A percentile compares a stretch with the other conserved stretches of the same genome.
phyloP scores from a whole-genome alignment of 75 land plant species.

The Picea sitchensis region DNA sequence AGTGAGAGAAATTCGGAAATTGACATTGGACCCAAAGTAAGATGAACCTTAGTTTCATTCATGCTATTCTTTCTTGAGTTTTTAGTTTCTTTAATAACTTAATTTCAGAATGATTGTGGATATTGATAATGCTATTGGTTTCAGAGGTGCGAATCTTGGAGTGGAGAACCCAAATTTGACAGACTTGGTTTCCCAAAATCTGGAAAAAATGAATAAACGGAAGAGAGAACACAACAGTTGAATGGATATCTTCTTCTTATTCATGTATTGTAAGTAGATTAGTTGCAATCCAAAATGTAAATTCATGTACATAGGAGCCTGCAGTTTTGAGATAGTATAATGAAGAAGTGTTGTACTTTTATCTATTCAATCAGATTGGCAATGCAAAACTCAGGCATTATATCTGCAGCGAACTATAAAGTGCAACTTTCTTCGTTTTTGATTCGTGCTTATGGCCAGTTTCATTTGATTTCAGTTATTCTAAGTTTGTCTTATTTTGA shows the following conservation, averaged over 20 bases:
- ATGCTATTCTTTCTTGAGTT: background rate
- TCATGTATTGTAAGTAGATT: background rate
- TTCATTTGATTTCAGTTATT: background rate
- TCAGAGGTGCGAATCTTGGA: constrained; percentile 33
- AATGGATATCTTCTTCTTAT: background rate
- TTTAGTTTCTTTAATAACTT: background rate
- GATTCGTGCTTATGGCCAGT: background rate
- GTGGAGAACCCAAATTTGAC: constrained; percentile 58
- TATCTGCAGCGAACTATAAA: background rate
- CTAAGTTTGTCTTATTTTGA: background rate
- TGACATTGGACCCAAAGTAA: constrained; percentile 60
- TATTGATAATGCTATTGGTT: background rate
- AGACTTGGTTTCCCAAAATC: constrained; percentile 45
- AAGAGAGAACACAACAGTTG: constrained; percentile 1
- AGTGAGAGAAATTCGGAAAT: constrained; percentile 63
- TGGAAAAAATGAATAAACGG: constrained; percentile 41
- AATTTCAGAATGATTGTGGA: background rate
- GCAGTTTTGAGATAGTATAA: background rate
- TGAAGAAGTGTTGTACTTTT: background rate
- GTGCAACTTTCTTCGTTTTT: background rate
- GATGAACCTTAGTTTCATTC: background rate
- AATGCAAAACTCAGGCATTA: background rate
- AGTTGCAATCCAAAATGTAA: background rate
- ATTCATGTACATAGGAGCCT: background rate
- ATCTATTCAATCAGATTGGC: background rate